phyloP scores from a whole-genome alignment of 2,329 filamentous ascomycete species.

The Diplodia mutila region DNA sequence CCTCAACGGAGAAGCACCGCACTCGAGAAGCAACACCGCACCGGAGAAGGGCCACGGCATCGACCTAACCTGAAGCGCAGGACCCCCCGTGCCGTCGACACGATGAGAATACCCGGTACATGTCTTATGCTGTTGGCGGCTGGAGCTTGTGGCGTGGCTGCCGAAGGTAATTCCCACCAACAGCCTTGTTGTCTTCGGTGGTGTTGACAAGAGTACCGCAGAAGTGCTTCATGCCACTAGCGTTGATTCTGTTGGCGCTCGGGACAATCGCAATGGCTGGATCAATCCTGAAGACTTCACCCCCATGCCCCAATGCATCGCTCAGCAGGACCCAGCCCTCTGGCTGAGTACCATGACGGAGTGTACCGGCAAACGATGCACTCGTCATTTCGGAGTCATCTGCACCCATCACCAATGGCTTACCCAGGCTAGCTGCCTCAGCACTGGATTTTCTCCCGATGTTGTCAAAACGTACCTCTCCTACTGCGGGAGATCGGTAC shows the following conservation, averaged over 20 bases:
- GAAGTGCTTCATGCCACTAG: background rate
- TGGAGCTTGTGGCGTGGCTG: slow-evolving; percentile 20
- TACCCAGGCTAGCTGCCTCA: slow-evolving; percentile 39
- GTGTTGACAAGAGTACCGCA: slow-evolving; percentile 23
- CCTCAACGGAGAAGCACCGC: background rate
- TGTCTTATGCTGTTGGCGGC: slow-evolving; percentile 23
- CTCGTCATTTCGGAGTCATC: slow-evolving; percentile 37
- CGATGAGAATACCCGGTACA: slow-evolving; percentile 23
- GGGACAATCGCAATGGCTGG: slow-evolving; percentile 35
- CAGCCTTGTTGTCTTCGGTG: background rate
- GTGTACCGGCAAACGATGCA: slow-evolving; percentile 38
- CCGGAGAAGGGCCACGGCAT: background rate
- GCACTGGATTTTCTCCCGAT: slow-evolving; percentile 36
- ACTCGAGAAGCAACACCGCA: background rate
- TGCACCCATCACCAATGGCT: slow-evolving; percentile 42
- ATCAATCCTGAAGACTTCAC: slow-evolving; percentile 41
- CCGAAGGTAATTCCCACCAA: slow-evolving; percentile 26
- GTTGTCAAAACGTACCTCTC: slow-evolving; percentile 34
- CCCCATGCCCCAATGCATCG: slow-evolving; percentile 43
- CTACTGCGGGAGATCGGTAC: slow-evolving; percentile 39
- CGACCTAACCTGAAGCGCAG: background rate
- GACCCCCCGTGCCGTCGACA: background rate
- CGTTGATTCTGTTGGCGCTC: background rate
- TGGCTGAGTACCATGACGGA: slow-evolving; percentile 40
- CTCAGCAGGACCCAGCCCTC: slow-evolving; percentile 37